Conservation (phyloP, 495 filamentous ascomycete species). For the Aspergillus sclerotioniger region DNA sequence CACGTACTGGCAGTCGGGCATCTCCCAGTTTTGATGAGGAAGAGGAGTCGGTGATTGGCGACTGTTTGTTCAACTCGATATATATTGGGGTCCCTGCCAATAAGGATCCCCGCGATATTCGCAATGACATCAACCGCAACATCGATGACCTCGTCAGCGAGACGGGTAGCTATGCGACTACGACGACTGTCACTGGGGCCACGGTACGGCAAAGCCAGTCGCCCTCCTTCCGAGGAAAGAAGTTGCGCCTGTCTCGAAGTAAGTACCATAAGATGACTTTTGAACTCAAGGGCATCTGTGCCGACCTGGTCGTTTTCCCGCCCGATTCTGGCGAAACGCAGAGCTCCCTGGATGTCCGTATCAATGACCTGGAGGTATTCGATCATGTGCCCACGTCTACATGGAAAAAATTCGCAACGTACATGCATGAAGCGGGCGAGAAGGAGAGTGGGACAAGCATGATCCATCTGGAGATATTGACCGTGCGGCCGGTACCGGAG, state of each 20-base stretch:
- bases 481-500: slow-evolving; percentile 78
- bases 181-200: slow-evolving; percentile 60
- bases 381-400: slow-evolving; percentile 94
- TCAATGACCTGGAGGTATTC: slow-evolving; percentile 83
- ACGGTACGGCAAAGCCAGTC: slow-evolving; percentile 51
- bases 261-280: slow-evolving; percentile 94
- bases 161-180: slow-evolving; percentile 79
- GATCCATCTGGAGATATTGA: slow-evolving; percentile 84
- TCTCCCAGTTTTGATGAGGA: slow-evolving; percentile 61
- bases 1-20: slow-evolving; percentile 44
- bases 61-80: slow-evolving; percentile 97
- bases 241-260: slow-evolving; percentile 76
- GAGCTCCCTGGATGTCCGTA: slow-evolving; percentile 78
- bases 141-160: slow-evolving; percentile 86
- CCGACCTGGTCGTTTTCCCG: slow-evolving; percentile 81
- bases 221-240: slow-evolving; percentile 49
- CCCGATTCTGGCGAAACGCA: slow-evolving; percentile 74
- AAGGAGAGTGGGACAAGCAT: slow-evolving; percentile 82
- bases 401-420: slow-evolving; percentile 97
- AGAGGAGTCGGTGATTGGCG: slow-evolving; percentile 82
- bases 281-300: slow-evolving; percentile 81
- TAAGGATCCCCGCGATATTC: slow-evolving; percentile 75
- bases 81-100: slow-evolving; percentile 92
- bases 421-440: slow-evolving; percentile 81
- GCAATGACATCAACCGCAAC: slow-evolving; percentile 79